phyloP scores from a whole-genome alignment of 176 grass and related monocot genomes.

The Urochloa ruziziensis region DNA sequence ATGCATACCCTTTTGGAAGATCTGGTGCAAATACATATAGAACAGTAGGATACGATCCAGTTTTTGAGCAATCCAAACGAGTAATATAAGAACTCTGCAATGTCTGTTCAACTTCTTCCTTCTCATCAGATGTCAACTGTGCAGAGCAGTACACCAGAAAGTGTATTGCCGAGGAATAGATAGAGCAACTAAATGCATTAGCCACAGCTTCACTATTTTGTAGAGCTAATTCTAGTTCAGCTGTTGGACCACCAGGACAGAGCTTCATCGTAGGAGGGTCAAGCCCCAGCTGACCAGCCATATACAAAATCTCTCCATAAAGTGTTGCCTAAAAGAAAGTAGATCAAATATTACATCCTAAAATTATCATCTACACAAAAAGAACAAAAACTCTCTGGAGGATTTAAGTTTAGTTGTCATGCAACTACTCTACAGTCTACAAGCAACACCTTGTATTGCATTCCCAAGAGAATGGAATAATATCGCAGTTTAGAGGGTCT shows the following conservation, averaged over 20 bases:
- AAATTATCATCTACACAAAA: not conserved
- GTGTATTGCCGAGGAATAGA: constrained; percentile 66
- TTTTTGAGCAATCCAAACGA: constrained; percentile 34
- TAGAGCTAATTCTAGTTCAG: constrained; percentile 72
- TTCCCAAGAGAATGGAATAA: not conserved
- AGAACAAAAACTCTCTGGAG: not conserved
- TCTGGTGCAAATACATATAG: constrained; percentile 76
- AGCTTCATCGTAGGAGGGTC: constrained; percentile 85
- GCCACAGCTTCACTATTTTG: constrained; percentile 77
- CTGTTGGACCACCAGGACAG: constrained; percentile 52
- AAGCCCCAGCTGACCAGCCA: constrained; percentile 92
- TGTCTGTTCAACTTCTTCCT: constrained; percentile 47
- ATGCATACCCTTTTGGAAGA: constrained; percentile 85
- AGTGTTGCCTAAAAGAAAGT: constrained; percentile 69
- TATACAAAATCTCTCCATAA: constrained; percentile 72
- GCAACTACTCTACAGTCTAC: not conserved
- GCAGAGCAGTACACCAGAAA: constrained; percentile 82
- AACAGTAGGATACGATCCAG: constrained; percentile 47
- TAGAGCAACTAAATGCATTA: constrained; percentile 69
- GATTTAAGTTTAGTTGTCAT: not conserved
- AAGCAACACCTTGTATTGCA: not conserved
- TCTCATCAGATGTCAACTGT: constrained; percentile 55
- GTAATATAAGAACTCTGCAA: constrained; percentile 41
- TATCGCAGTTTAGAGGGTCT: not conserved
- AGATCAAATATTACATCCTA: not conserved